phyloP scores from a whole-genome alignment of 306 rosid species.

The Heteromeles arbutifolia region DNA sequence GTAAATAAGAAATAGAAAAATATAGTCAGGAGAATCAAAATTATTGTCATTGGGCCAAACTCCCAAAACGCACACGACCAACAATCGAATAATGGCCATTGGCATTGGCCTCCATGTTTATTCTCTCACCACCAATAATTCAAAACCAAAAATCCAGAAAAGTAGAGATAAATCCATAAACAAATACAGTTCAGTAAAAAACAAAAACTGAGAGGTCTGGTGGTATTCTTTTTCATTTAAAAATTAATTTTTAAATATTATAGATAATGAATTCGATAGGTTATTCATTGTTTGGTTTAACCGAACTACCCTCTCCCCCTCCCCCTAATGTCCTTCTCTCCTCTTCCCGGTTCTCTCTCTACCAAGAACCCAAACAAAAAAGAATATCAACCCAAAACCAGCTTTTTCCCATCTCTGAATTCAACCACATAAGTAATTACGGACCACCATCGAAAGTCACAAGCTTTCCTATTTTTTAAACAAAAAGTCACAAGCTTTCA shows the following conservation, averaged over 20 bases:
- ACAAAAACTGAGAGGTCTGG: no score
- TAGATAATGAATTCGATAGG: no score
- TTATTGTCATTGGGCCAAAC: background rate
- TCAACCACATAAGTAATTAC: no score
- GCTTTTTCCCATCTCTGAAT: no score
- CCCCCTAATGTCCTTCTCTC: background rate
- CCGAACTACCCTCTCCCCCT: no score
- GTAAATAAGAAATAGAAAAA: no score
- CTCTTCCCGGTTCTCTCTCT: background rate
- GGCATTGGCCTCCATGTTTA: background rate
- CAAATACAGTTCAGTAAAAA: background rate
- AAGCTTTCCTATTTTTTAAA: no score
- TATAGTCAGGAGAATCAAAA: no score
- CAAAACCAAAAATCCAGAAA: background rate
- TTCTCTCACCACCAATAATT: background rate
- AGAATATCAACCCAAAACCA: background rate
- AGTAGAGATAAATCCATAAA: background rate
- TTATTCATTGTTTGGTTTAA: no score
- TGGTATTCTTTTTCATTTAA: no score
- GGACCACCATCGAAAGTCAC: background rate
- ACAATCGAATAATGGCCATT: background rate
- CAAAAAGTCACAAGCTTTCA: background rate
- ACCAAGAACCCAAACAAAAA: background rate
- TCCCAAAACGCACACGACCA: background rate
- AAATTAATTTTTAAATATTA: no score